Conservation (phyloP, 2,329 filamentous ascomycete species). For the Talaromyces sp. region DNA sequence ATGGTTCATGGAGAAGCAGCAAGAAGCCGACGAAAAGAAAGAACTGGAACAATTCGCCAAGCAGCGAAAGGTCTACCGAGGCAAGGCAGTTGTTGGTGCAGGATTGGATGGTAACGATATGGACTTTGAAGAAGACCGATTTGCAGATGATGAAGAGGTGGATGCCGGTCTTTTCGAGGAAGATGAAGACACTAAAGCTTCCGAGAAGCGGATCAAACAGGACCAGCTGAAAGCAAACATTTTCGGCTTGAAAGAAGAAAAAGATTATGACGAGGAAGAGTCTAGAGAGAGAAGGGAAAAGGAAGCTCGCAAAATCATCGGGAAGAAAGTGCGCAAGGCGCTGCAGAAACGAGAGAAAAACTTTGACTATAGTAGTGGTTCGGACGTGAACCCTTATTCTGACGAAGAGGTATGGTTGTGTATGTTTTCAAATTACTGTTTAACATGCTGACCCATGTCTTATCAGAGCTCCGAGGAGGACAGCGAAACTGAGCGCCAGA, state of each 20-base stretch:
- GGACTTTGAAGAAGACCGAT: conserved; percentile 66
- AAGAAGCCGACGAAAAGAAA: conserved; percentile 49
- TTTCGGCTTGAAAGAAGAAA: conserved; percentile 71
- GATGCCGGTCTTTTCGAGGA: conserved; percentile 68
- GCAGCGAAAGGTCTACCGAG: conserved; percentile 42
- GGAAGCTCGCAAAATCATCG: conserved; percentile 62
- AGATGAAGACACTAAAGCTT: conserved; percentile 72
- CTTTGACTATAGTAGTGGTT: conserved; percentile 75
- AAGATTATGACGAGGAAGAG: conserved; percentile 64
- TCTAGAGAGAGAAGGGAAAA: conserved; percentile 59
- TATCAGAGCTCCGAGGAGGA: conserved; percentile 52
- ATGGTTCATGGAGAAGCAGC: conserved; percentile 68
- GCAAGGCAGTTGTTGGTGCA: conserved; percentile 41
- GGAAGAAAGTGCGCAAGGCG: conserved; percentile 74
- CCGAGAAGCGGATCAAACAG: conserved; percentile 67
- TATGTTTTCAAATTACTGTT: conserved; percentile 9
- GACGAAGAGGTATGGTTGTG: conserved; percentile 42
- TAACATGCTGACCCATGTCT: conserved; percentile 9
- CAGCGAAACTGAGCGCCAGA: conserved; percentile 59
- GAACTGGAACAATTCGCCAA: conserved; percentile 53
- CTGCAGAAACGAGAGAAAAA: conserved; percentile 82
- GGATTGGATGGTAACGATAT: conserved; percentile 60
- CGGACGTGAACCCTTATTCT: conserved; percentile 53
- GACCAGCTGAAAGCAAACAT: conserved; percentile 84
- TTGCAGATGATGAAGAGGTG: conserved; percentile 84